Conservation (phyloP, 2,329 filamentous ascomycete species). For the Trichoderma sp. region DNA sequence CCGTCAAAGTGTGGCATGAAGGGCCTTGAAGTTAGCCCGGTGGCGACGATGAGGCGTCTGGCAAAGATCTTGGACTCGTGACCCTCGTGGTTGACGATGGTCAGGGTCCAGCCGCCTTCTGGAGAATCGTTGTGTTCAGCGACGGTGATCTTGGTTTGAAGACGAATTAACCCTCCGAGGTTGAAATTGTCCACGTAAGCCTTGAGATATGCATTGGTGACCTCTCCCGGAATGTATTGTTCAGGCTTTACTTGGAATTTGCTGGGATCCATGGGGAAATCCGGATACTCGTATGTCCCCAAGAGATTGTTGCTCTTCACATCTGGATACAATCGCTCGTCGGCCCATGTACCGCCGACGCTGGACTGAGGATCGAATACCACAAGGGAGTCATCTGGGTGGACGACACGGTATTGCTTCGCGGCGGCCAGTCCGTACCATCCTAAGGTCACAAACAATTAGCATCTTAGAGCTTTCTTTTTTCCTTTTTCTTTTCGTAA, state of each 20-base stretch:
- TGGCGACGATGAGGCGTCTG: slow-evolving; percentile 52
- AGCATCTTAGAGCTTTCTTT: background rate
- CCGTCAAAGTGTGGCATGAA: slow-evolving; percentile 47
- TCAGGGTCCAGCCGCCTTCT: slow-evolving; percentile 44
- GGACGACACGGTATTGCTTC: slow-evolving; percentile 58
- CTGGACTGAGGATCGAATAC: slow-evolving; percentile 57
- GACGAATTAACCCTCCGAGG: slow-evolving; percentile 40
- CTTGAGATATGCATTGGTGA: slow-evolving; percentile 47
- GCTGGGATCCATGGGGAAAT: slow-evolving; percentile 65
- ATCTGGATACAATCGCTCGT: slow-evolving; percentile 63
- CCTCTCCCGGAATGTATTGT: slow-evolving; percentile 47
- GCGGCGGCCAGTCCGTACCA: slow-evolving; percentile 57
- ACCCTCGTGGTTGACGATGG: slow-evolving; percentile 24
- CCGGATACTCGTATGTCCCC: slow-evolving; percentile 70
- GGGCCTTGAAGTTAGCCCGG: slow-evolving; percentile 51
- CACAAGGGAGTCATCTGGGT: slow-evolving; percentile 54
- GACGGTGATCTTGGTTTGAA: slow-evolving; percentile 38
- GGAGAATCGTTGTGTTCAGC: slow-evolving; percentile 42
- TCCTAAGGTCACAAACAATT: slow-evolving; percentile 20
- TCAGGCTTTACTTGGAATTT: slow-evolving; percentile 47
- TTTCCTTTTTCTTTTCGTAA: background rate
- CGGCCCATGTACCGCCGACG: slow-evolving; percentile 68
- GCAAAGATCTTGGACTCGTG: slow-evolving; percentile 35
- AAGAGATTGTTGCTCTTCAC: slow-evolving; percentile 73
- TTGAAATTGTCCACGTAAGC: slow-evolving; percentile 44